Conservation (phyloP, 345 rosid genomes). For the Trapa bicornis region DNA sequence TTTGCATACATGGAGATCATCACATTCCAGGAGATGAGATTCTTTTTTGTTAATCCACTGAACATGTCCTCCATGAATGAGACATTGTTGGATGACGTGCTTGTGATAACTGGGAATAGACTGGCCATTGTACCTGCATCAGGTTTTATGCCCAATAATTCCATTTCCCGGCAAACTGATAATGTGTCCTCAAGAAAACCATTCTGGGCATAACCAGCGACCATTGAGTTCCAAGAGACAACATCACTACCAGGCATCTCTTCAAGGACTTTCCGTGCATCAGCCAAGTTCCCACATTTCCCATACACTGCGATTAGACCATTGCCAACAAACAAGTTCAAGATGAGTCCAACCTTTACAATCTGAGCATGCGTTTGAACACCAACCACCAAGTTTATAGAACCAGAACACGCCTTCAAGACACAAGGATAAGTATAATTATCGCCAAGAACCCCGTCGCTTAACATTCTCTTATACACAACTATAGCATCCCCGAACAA, state of each 20-base stretch:
- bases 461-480: no score
- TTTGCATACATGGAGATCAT: slow-evolving; percentile 60
- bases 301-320: slow-evolving; percentile 64
- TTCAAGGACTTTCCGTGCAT: slow-evolving; percentile 35
- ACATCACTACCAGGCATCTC: slow-evolving; percentile 30
- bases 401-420: no score
- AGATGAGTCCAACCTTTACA: slow-evolving; percentile 37
- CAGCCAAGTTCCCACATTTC: slow-evolving; percentile 25
- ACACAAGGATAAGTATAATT: no score
- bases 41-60: slow-evolving; percentile 17
- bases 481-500: no score
- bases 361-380: slow-evolving; percentile 48
- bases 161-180: slow-evolving; percentile 60
- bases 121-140: no score
- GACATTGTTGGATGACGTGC: no score
- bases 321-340: slow-evolving; percentile 48
- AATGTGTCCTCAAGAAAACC: slow-evolving; percentile 45
- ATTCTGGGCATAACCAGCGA: slow-evolving; percentile 28
- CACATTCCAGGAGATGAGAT: slow-evolving; percentile 60
- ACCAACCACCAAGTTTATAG: slow-evolving; percentile 13
- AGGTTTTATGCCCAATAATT: background rate
- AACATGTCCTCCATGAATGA: no score
- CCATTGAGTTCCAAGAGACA: slow-evolving; percentile 72
- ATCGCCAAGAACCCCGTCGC: no score
- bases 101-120: no score